phyloP scores from a whole-genome alignment of 305 asterid species.

The Ajuga reptans region DNA sequence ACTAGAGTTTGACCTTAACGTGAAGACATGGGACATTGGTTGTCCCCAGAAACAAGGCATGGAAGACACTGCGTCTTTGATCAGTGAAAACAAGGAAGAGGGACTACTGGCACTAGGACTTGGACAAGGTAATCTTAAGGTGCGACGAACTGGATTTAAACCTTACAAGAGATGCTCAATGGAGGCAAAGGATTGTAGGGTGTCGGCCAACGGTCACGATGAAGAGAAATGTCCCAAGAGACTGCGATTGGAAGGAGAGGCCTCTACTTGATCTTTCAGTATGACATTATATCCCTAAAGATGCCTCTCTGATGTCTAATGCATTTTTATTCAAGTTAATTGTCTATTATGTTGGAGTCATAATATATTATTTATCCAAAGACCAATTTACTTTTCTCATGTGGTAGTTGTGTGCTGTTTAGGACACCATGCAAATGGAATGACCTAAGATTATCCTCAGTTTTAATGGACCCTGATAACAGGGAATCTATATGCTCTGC shows the following conservation, averaged over 20 bases:
- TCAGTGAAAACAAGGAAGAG: conserved; percentile 39
- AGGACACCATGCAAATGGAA: conserved; percentile 30
- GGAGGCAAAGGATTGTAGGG: conserved; percentile 67
- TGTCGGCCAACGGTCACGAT: conserved; percentile 37
- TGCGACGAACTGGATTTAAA: conserved; percentile 64
- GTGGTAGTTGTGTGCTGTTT: conserved; percentile 33
- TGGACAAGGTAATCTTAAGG: conserved; percentile 49
- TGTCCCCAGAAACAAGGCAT: conserved; percentile 27
- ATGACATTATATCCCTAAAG: conserved; percentile 11
- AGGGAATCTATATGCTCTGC: conserved; percentile 3
- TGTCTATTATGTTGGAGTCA: conserved; percentile 27
- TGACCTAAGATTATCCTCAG: conserved; percentile 27
- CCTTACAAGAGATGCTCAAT: conserved; percentile 92
- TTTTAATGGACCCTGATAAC: conserved; percentile 9
- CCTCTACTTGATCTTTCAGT: conserved; percentile 32
- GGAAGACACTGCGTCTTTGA: conserved; percentile 22
- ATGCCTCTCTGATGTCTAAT: conserved; percentile 23
- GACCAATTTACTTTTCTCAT: conserved; percentile 29
- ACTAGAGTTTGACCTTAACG: conserved; percentile 36
- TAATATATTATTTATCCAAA: conserved; percentile 25
- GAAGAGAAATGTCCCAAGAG: conserved; percentile 76
- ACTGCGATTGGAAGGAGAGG: conserved; percentile 62
- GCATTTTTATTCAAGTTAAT: conserved; percentile 26
- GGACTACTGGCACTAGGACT: conserved; percentile 37
- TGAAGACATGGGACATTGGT: conserved; percentile 19